Conservation (phyloP, 2,329 filamentous ascomycete species). For the Scedosporium minutisporum region DNA sequence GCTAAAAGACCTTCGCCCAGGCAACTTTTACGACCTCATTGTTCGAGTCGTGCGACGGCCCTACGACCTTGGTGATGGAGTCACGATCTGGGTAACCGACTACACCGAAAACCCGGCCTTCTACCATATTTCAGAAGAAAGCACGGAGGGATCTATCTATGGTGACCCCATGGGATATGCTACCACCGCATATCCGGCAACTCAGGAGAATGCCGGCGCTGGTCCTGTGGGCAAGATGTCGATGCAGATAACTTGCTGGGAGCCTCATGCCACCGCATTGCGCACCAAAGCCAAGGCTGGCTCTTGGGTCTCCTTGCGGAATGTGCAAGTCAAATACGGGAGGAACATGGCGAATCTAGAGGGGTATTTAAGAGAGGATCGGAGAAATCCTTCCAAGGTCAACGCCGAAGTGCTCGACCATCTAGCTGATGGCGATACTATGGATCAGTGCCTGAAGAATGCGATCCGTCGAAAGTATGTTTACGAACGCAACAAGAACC, state of each 20-base stretch:
- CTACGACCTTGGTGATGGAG: constrained; percentile 30
- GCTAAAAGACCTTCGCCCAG: constrained; percentile 51
- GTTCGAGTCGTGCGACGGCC: constrained; percentile 57
- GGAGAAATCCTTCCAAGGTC: constrained; percentile 34
- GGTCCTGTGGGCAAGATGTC: constrained; percentile 67
- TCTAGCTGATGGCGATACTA: constrained; percentile 26
- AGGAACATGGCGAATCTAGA: constrained; percentile 50
- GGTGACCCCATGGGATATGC: constrained; percentile 45
- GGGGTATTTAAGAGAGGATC: constrained; percentile 59
- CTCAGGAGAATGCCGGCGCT: constrained; percentile 38
- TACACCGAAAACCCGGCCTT: constrained; percentile 65
- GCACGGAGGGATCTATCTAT: constrained; percentile 25
- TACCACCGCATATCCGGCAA: constrained; percentile 10
- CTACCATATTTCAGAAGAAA: constrained; percentile 32
- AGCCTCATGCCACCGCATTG: constrained; percentile 54
- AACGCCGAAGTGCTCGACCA: constrained; percentile 43
- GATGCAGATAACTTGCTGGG: constrained; percentile 62
- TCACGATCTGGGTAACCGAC: constrained; percentile 68
- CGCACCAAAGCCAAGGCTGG: constrained; percentile 44
- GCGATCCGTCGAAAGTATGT: constrained; percentile 54
- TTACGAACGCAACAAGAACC: constrained; percentile 40
- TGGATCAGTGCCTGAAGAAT: constrained; percentile 41
- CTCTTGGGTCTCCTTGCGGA: constrained; percentile 56
- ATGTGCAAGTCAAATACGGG: constrained; percentile 60
- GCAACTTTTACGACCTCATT: constrained; percentile 57